These are phyloP conservation scores for Cladosporium colombiae DNA, from an alignment of 2,329 filamentous ascomycete species.

Conservation along the genomic window DNA sequence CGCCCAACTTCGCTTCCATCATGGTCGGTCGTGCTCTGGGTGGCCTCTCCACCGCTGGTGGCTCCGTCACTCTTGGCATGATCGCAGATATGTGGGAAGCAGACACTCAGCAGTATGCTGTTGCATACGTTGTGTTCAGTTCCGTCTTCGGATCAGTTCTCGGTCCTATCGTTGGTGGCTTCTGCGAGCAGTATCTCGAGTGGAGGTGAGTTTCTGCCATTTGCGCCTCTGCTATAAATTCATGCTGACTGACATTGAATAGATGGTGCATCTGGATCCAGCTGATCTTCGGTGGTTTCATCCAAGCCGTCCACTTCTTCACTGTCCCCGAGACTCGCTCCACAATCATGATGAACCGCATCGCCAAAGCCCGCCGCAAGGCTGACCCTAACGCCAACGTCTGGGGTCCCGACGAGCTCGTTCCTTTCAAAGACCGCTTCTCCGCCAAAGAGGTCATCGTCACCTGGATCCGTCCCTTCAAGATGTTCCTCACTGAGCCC, in stretches of 20 bases:
- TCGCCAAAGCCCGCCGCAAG: conserved; percentile 70
- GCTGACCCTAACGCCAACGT: conserved; percentile 53
- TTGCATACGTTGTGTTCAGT: conserved; percentile 59
- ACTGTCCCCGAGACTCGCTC: conserved; percentile 78
- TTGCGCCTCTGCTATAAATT: background rate
- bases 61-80: conserved; percentile 66
- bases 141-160: conserved; percentile 41
- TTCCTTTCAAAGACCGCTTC: conserved; percentile 44
- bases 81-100: conserved; percentile 65
- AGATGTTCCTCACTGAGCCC: conserved; percentile 75
- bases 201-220: conserved; percentile 53
- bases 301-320: conserved; percentile 61
- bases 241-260: background rate
- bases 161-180: conserved; percentile 41
- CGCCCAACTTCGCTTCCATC: conserved; percentile 48
- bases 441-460: conserved; percentile 47
- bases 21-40: conserved; percentile 52
- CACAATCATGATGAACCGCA: conserved; percentile 76
- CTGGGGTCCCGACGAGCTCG: conserved; percentile 75
- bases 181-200: conserved; percentile 46
- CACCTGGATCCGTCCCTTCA: conserved; percentile 68
- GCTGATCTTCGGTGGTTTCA: conserved; percentile 73
- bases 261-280: conserved; percentile 85
- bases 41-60: conserved; percentile 64
- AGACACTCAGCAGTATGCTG: conserved; percentile 61